phyloP scores from a whole-genome alignment of 140 eudicot genomes.

The Flaveria floridana region DNA sequence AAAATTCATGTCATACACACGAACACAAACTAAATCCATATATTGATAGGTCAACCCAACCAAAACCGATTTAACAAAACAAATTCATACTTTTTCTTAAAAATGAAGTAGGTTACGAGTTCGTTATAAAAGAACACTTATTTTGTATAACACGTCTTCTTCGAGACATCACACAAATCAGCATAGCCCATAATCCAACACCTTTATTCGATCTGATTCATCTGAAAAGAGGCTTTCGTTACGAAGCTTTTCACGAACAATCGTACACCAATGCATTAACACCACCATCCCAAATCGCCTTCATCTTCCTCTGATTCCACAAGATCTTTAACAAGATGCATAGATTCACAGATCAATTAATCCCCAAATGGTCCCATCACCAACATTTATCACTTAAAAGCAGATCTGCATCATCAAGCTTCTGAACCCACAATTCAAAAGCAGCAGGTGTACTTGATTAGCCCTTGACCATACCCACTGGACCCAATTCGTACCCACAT shows the following conservation, averaged over 20 bases:
- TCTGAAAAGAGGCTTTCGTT: conserved; percentile 8
- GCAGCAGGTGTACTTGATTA: conserved; percentile 39
- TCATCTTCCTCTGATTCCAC: not conserved
- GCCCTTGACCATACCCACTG: conserved; percentile 23
- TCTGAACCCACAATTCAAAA: not conserved
- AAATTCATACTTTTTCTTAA: no score
- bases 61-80: no score
- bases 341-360: not conserved
- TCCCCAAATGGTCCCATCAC: conserved; percentile 8
- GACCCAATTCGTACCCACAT: conserved; percentile 28
- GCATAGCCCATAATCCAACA: not conserved
- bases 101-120: no score
- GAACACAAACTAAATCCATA: no score
- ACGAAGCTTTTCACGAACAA: not conserved
- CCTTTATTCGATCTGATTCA: not conserved
- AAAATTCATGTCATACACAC: no score
- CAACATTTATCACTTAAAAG: conserved; percentile 27
- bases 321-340: conserved; percentile 7
- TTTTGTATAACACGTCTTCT: not conserved
- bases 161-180: not conserved
- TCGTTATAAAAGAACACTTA: no score
- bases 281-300: not conserved
- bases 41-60: no score
- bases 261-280: not conserved
- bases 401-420: conserved; percentile 12